Conservation (phyloP, 2,329 filamentous ascomycete species). For the Pseudopyrenochaeta lycopersici region DNA sequence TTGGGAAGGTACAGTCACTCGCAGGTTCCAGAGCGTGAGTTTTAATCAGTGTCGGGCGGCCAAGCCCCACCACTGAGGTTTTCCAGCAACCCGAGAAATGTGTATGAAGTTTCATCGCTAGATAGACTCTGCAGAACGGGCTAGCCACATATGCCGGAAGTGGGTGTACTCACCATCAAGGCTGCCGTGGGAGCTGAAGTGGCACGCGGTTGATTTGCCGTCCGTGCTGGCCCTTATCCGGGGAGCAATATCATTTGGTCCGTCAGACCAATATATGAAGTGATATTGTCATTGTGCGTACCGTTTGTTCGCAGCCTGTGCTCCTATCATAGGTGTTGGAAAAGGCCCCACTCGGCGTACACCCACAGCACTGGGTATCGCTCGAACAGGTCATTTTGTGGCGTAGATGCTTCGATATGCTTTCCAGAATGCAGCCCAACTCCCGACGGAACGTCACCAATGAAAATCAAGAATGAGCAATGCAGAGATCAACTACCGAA, state of each 20-base stretch:
- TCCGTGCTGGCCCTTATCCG: constrained; percentile 27
- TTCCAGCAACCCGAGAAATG: constrained; percentile 17
- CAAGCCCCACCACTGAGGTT: constrained; percentile 35
- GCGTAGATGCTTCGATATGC: too few species aligned
- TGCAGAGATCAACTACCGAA: not conserved
- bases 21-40: constrained; percentile 30
- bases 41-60: constrained; percentile 32
- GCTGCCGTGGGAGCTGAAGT: constrained; percentile 20
- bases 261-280: constrained; percentile 29
- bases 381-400: too few species aligned
- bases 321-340: not conserved
- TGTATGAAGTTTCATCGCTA: constrained; percentile 23
- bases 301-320: not conserved
- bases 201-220: constrained; percentile 33
- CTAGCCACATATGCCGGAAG: constrained; percentile 29
- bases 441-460: not conserved
- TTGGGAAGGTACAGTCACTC: constrained; percentile 25
- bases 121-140: constrained; percentile 19
- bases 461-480: not conserved
- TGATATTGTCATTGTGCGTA: constrained; percentile 20
- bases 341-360: not conserved
- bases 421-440: too few species aligned
- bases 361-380: too few species aligned
- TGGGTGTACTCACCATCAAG: constrained; percentile 17
- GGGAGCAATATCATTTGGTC: constrained; percentile 25